Base-by-base conservation (phyloP, 306 rosid genomes). In the Lablab purpureus region DNA sequence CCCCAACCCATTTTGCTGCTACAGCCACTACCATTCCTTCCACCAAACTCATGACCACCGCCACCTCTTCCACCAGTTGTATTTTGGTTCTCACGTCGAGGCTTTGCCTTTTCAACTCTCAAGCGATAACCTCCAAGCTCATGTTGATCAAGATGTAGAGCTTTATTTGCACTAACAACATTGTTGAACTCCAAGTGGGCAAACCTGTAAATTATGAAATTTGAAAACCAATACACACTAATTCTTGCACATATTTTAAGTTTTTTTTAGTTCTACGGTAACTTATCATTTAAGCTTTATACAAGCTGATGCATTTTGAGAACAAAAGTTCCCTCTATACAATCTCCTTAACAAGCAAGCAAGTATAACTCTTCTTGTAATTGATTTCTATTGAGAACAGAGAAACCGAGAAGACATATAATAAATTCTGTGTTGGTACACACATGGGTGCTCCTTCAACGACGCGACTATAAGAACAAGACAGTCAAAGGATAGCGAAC, bases 181-280 rank as follows among this genome's bases (percentile, higher is more conserved):
- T 87, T 90, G n/a, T 47, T 19, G 70, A 92, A 94, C 85, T 90
- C 97, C 85, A 94, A 52, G 84, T 91, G 89, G 9, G 98, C 97
- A 74, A 80, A 76, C 85, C 97, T 94, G 89, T 41, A 51, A 59
- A 56, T 55, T 43, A 49, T 52, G 47, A 45, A 28, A 79, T 43
- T 25, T 76, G 66, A 77, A 73, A 73, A 73, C 32, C 52, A 66
- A 69, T 55, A 74, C 14, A 45, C 22, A 63, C 28, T 21, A 50
- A 46, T 22, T 72, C 45, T 46, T 17, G 58, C 68, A 79, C 21
- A 47, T 72, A 60, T 69, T 65, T 75, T 36, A 36, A 6, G 40
- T 6, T 36, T 36, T 6, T 6, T 37, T 7, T 8, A 50, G 8
- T 23, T 54, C 74, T 37, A 51, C 40, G 36, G 11, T 70, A 14